Base-by-base conservation (phyloP, 73 alveolate genomes). In the Stentor coeruleus region DNA sequence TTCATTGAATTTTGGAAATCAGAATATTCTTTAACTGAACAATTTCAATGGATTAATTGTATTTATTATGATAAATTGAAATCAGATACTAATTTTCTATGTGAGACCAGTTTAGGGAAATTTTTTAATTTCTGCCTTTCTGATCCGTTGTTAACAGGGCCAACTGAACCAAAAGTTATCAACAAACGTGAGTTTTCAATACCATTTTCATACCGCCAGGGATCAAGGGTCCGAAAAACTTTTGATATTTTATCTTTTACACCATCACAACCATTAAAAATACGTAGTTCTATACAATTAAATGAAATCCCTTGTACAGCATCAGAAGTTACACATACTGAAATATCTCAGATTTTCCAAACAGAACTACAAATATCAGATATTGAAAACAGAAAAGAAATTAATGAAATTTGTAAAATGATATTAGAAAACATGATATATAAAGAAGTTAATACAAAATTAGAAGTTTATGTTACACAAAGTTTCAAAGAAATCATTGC, bases 131-230 rank as follows among this genome's bases (percentile, higher is more conserved):
- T 66, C 2, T 66, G 26, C n/a, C n/a, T 28, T 28, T 20, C 79
- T 26, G 79, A 66, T 66, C 79, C 79, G n/a, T 66, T 66, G 79
- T 31, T 66, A 28, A 28, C 79, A 66, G 79, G 79, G 79, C 37
- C 79, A 11, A 66, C 37, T 66, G 14, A 14, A 20, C 39, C 33
- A 40, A 66, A 66, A 11, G 20, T 20, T 28, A 33, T 1, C 14
- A 33, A 33, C n/a, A 66, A 66, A 66, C n/a, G 37, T 20, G 33
- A 37, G 2, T 66, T 28, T 33, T 20, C 40, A 1, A 40, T 66
- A 26, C 79, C 79, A 1, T 20, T 26, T 11, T 20, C 42, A 14
- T 66, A 1, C 2, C n/a, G 33, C n/a, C n/a, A 66, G 15, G 3
- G 15, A 33, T 28, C n/a, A 28, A 26, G 79, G 33, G 20, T 66